A percentile compares a stretch with the other conserved stretches of the same genome.
These are phyloP conservation scores for Cladosporium austrohemisphaericum DNA, from an alignment of 2,329 filamentous ascomycete genomes.

Conservation along the genomic window DNA sequence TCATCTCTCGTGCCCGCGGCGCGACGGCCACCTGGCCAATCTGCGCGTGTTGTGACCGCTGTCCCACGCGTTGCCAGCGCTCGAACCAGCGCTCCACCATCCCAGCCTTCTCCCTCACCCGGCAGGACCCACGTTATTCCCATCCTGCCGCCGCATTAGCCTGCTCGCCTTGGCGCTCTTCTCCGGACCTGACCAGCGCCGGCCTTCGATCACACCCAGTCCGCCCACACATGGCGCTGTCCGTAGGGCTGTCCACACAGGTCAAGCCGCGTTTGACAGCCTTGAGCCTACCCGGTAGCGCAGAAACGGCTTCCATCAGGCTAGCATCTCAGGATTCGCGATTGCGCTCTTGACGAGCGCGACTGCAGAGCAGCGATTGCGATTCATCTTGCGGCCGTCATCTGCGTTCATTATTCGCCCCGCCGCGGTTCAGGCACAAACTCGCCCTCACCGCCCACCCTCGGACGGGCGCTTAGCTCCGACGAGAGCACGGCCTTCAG, in stretches of 20 bases:
- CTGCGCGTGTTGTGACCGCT: not conserved
- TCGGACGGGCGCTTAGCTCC: constrained; percentile 6
- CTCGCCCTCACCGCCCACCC: constrained; percentile 10
- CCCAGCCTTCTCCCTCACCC: not conserved
- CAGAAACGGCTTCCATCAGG: constrained; percentile 4
- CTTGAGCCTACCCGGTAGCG: constrained; percentile 3
- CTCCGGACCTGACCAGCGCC: constrained; percentile 1
- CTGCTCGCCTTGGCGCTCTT: constrained; percentile 9
- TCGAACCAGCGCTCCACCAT: too few relatives aligned
- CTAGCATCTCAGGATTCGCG: not conserved
- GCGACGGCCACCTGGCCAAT: not conserved
- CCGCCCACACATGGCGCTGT: constrained; percentile 3
- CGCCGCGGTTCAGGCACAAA: not conserved
- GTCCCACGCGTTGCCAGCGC: not conserved
- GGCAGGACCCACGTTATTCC: constrained; percentile 12
- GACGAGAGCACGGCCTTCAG: constrained; percentile 7
- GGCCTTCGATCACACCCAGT: not conserved
- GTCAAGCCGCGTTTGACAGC: not conserved
- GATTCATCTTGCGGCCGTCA: not conserved
- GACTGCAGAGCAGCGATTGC: too few relatives aligned
- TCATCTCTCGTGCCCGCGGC: constrained; percentile 5
- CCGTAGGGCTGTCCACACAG: constrained; percentile 1
- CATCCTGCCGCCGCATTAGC: not conserved
- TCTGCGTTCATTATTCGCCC: not conserved
- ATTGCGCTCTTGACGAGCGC: too few relatives aligned